A percentile compares a stretch with the other conserved stretches of the same genome.
These are phyloP conservation scores for Ustilago hordei DNA, from an alignment of 1,284 basidiomycete species.

Conservation along the genomic window DNA sequence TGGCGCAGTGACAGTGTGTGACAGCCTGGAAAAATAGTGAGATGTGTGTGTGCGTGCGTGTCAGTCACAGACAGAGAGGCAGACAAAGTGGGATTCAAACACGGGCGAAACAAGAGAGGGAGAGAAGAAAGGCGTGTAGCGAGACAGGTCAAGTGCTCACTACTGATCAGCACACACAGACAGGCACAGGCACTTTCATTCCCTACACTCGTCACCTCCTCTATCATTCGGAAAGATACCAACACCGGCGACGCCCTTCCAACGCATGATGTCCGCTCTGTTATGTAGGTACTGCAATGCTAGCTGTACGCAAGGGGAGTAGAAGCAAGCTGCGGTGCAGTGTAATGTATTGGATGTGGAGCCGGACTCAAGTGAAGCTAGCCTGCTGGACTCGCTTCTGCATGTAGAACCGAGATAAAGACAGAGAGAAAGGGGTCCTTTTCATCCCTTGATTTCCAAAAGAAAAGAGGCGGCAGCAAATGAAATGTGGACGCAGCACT, in stretches of 20 bases:
- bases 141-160: constrained; percentile 7
- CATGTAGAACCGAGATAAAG: background rate
- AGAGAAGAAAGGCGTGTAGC: background rate
- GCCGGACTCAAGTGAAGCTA: background rate
- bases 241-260: background rate
- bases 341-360: background rate
- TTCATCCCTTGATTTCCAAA: background rate
- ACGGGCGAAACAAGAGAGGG: background rate
- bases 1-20: constrained; percentile 2
- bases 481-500: too few relatives aligned
- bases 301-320: background rate
- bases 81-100: background rate
- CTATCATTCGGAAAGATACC: background rate
- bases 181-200: background rate
- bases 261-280: background rate
- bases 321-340: too few relatives aligned
- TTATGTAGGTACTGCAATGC: background rate
- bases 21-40: background rate
- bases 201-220: background rate
- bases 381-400: background rate
- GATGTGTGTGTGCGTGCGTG: constrained; percentile 10
- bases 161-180: background rate
- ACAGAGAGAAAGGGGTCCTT: background rate
- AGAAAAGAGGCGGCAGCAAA: background rate
- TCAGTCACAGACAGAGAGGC: background rate